Evolutionary conservation across 169 alveolate genomes (phyloP).

Genomic region (Eimeria falciformis): DNA sequence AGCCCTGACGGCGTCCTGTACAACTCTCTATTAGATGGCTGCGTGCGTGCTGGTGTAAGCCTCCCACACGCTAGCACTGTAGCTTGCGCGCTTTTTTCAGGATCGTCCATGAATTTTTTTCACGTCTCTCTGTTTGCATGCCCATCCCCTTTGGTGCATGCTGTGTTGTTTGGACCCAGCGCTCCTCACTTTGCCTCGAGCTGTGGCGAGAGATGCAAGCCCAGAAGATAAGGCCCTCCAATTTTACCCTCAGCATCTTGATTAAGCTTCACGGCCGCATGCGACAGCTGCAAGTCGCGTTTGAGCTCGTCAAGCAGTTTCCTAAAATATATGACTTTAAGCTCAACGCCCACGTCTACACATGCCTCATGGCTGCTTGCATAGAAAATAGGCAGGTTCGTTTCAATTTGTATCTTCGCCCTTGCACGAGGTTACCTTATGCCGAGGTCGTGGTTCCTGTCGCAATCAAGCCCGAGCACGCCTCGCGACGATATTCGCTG

Average conservation of each 20-base stretch:
- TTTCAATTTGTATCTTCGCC: not conserved
- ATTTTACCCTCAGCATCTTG: conserved; percentile 89
- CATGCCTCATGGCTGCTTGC: conserved; percentile 91
- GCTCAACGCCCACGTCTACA: conserved; percentile 89
- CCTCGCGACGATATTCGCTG: not conserved
- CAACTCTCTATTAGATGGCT: conserved; percentile 96
- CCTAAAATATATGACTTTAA: conserved; percentile 84
- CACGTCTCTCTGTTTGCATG: no score
- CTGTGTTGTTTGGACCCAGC: conserved; percentile 49
- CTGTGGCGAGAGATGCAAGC: conserved; percentile 89
- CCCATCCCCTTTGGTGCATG: not conserved
- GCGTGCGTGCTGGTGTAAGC: conserved; percentile 91
- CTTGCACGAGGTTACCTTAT: not conserved
- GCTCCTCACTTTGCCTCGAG: conserved; percentile 85
- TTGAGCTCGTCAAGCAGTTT: conserved; percentile 85
- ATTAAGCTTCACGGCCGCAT: conserved; percentile 89
- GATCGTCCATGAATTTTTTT: no score
- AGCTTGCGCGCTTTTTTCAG: not conserved
- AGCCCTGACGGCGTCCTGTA: conserved; percentile 96
- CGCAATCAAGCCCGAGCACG: not conserved
- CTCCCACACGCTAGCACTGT: conserved; percentile 23
- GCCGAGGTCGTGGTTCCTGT: conserved; percentile 11
- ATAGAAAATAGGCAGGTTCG: conserved; percentile 85
- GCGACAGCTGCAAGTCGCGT: conserved; percentile 88
- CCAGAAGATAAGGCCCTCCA: conserved; percentile 86